A percentile compares a stretch with the other conserved stretches of the same genome.
These are phyloP conservation scores for Parafenestella ontariensis DNA, from an alignment of 2,329 filamentous ascomycete species.

Conservation along the genomic window DNA sequence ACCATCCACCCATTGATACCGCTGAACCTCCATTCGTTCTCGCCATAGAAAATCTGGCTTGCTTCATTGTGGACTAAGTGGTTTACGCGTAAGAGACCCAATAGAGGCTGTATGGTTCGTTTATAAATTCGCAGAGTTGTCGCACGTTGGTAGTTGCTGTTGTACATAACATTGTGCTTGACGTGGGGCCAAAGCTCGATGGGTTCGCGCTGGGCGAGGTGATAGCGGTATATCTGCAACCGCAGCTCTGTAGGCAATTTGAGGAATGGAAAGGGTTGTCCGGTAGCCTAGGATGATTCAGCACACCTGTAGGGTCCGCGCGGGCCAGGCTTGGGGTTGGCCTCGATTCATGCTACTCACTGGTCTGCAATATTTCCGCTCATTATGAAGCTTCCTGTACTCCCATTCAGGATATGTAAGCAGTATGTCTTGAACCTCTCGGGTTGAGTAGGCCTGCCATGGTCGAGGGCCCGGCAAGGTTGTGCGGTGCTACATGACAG, in stretches of 20 bases:
- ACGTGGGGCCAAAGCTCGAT: slow-evolving; percentile 17
- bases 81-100: slow-evolving; percentile 6
- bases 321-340: too few relatives aligned
- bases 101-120: neutral
- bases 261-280: slow-evolving; percentile 5
- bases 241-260: slow-evolving; percentile 9
- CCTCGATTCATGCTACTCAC: neutral
- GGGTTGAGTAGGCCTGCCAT: slow-evolving; percentile 3
- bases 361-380: slow-evolving; percentile 2
- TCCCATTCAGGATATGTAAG: neutral
- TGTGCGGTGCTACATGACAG: neutral
- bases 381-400: slow-evolving; percentile 2
- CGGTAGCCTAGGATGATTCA: neutral
- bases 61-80: slow-evolving; percentile 7
- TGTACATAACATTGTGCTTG: slow-evolving; percentile 5
- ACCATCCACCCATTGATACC: slow-evolving; percentile 18
- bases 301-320: neutral
- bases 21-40: slow-evolving; percentile 17
- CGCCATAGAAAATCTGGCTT: slow-evolving; percentile 13
- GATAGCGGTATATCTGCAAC: slow-evolving; percentile 7
- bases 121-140: neutral
- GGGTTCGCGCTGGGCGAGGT: neutral
- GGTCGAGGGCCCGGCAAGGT: neutral
- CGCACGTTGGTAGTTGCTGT: neutral
- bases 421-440: neutral